Percentiles rank a stretch among this genome's conserved stretches.
Evolutionary conservation across 768 basidiomycete genomes (phyloP).

Genomic region (Russula virescens): DNA sequence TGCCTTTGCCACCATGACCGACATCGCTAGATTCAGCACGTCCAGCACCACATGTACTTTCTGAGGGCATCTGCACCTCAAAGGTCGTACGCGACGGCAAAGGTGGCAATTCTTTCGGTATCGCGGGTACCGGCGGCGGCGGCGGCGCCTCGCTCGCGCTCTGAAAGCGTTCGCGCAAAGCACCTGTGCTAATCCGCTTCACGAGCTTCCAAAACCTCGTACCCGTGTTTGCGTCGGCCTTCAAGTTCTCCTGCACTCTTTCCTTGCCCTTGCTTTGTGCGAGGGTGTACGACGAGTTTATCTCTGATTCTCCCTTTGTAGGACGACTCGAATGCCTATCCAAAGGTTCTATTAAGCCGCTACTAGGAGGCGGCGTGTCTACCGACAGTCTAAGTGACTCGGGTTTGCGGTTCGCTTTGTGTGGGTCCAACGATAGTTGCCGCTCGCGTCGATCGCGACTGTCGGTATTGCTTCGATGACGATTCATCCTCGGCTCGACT

Average conservation of each 20-base stretch:
- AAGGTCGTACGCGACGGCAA: constrained; percentile 23
- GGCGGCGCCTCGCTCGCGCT: constrained; percentile 31
- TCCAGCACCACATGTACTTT: not conserved
- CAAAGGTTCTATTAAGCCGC: not conserved
- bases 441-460: constrained; percentile 11
- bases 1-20: not conserved
- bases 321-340: not conserved
- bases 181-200: constrained; percentile 63
- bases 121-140: constrained; percentile 55
- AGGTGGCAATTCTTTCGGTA: constrained; percentile 42
- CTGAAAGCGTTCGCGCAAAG: constrained; percentile 51
- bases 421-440: constrained; percentile 8
- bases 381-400: constrained; percentile 15
- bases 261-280: constrained; percentile 21
- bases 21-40: not conserved
- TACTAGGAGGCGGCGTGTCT: not conserved
- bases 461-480: not conserved
- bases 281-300: not conserved
- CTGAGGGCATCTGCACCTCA: constrained; percentile 25
- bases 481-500: not conserved
- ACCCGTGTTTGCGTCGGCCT: constrained; percentile 27
- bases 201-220: constrained; percentile 61
- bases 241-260: constrained; percentile 29
- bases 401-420: constrained; percentile 15
- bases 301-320: not conserved